Conservation (phyloP, 768 basidiomycete species). For the Macrocybe gigantea region DNA sequence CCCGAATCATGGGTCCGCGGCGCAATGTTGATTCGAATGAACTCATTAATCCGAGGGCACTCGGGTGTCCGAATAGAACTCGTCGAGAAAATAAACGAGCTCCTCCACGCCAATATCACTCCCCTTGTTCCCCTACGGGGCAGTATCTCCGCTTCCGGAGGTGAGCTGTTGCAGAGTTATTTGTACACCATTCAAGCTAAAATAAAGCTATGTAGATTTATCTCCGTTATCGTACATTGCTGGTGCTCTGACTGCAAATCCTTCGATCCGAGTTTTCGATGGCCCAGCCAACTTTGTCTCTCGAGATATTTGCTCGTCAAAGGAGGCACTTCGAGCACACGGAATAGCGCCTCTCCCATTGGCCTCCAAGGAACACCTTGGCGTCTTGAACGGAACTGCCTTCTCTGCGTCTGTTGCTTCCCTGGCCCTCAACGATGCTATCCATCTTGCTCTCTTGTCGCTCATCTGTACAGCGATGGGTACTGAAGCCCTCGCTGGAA, state of each 20-base stretch:
- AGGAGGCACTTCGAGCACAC: conserved; percentile 53
- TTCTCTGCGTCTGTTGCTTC: conserved; percentile 78
- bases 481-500: conserved; percentile 74
- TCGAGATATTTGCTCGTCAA: conserved; percentile 47
- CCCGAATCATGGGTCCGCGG: conserved; percentile 86
- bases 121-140: conserved; percentile 80
- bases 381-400: conserved; percentile 80
- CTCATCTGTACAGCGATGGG: conserved; percentile 81
- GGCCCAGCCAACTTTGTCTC: conserved; percentile 42
- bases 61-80: conserved; percentile 81
- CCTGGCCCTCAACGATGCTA: conserved; percentile 67
- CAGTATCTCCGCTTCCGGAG: conserved; percentile 80
- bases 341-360: conserved; percentile 60
- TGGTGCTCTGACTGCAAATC: conserved; percentile 74
- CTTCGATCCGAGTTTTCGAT: conserved; percentile 67
- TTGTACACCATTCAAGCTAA: conserved; percentile 3
- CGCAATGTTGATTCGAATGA: conserved; percentile 82
- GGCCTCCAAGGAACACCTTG: conserved; percentile 73
- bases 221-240: conserved; percentile 81
- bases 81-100: conserved; percentile 69
- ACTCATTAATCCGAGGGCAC: conserved; percentile 84
- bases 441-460: conserved; percentile 58
- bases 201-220: conserved; percentile 42
- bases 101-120: conserved; percentile 68
- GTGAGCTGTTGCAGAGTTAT: conserved; percentile 26